phyloP scores from a whole-genome alignment of 78 protist species.

The Guillardia theta region DNA sequence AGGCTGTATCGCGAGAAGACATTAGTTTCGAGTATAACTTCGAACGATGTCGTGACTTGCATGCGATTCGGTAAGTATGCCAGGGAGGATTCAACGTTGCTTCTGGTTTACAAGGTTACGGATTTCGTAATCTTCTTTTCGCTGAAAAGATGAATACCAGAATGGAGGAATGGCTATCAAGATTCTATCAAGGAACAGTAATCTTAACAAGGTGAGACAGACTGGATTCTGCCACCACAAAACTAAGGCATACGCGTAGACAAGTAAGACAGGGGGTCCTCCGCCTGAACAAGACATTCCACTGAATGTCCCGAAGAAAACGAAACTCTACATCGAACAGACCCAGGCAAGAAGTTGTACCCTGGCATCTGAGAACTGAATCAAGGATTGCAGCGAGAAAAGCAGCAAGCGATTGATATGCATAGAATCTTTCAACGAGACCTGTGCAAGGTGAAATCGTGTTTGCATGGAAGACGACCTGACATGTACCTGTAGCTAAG shows the following conservation, averaged over 20 bases:
- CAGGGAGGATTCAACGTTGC: conserved; percentile 44
- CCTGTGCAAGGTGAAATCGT: too few species aligned
- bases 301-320: conserved; percentile 67
- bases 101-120: not conserved
- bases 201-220: not conserved
- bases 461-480: too few species aligned
- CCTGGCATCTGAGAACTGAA: not conserved
- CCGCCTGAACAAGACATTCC: conserved; percentile 73
- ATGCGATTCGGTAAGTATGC: conserved; percentile 66
- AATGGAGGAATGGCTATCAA: conserved; percentile 57
- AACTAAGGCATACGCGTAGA: not conserved
- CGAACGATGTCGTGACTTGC: not conserved
- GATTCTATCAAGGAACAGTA: conserved; percentile 40
- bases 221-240: not conserved
- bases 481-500: too few species aligned
- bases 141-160: too few species aligned
- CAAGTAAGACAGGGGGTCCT: too few species aligned
- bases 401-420: not conserved
- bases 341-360: conserved; percentile 45
- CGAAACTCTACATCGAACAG: conserved; percentile 74
- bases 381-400: not conserved
- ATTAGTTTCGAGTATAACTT: not conserved
- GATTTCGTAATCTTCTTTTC: too few species aligned
- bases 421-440: conserved; percentile 4
- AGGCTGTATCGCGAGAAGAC: conserved; percentile 61